Evolutionary conservation across 176 grass and related monocot genomes (phyloP).

Genomic region (Microstegium vimineum): DNA sequence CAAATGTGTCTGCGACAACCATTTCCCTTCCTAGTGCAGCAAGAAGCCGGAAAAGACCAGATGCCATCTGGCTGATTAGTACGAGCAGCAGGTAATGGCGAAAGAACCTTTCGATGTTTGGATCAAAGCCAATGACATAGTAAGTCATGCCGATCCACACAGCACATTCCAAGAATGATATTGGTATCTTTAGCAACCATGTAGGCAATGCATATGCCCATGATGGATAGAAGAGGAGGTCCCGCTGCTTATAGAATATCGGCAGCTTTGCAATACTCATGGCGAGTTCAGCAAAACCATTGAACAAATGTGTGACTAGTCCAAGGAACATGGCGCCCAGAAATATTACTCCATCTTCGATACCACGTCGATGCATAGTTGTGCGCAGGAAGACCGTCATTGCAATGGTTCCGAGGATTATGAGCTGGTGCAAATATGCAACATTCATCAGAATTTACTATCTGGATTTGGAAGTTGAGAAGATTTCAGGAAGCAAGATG

Average conservation of each 20-base stretch:
- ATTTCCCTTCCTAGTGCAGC: slow-evolving; percentile 91
- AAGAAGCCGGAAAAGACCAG: slow-evolving; percentile 84
- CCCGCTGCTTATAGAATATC: slow-evolving; percentile 95
- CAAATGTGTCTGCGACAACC: slow-evolving; percentile 95
- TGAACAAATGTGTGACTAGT: slow-evolving; percentile 89
- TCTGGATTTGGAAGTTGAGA: background rate
- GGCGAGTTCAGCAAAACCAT: slow-evolving; percentile 86
- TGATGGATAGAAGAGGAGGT: slow-evolving; percentile 87
- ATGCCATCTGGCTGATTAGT: slow-evolving; percentile 89
- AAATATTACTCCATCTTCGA: slow-evolving; percentile 78
- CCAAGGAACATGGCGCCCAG: slow-evolving; percentile 94
- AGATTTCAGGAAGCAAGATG: background rate
- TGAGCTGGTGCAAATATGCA: slow-evolving; percentile 50
- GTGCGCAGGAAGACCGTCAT: slow-evolving; percentile 95
- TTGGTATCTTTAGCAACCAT: slow-evolving; percentile 91
- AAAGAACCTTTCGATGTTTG: slow-evolving; percentile 81
- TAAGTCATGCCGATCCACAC: slow-evolving; percentile 88
- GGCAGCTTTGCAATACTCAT: slow-evolving; percentile 88
- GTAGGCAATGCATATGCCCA: slow-evolving; percentile 87
- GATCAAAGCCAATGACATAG: slow-evolving; percentile 93
- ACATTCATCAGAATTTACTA: background rate
- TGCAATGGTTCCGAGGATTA: slow-evolving; percentile 83
- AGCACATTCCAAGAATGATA: slow-evolving; percentile 87
- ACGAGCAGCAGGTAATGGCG: slow-evolving; percentile 88
- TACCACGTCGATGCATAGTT: slow-evolving; percentile 44